Base-by-base conservation (phyloP, 2,329 filamentous ascomycete genomes). In the Orbilia blumenaviensis region DNA sequence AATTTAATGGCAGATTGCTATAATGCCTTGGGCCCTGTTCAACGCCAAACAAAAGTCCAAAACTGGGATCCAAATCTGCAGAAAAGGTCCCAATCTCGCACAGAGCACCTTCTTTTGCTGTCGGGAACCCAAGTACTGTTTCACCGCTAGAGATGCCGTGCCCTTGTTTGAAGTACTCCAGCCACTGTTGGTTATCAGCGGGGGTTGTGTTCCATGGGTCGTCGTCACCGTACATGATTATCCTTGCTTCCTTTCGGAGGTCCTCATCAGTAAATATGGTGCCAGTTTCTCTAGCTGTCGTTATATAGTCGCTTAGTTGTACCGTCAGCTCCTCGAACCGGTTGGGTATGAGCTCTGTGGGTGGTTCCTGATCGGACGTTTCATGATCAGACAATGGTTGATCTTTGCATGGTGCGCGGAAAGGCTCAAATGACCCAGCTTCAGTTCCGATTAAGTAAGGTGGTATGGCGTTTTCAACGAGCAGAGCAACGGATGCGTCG, bases 401-500 rank as follows among this genome's bases (percentile, higher is more conserved):
- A 87, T 87, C 27, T 86, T 84, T 44, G 84, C 83, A 42, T 84
- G 81, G 14, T 84, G 83, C 42, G 86, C 84, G 18, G 83, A 84
- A 41, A 89, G 84, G 72, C 88, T 88, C 73, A 0, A 78, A 74
- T 2, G 77, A 79, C 32, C 66, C 48, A 0, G 78, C 78, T 38
- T 82, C 81, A 0, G 58, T 44, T 79, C 81, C 81, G 81, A 83
- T 83, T 86, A 84, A 85, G 89, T 87, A 90, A 58, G 88, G 88
- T 64, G 88, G 89, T 71, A 90, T 89, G 52, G 88, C 88, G 80
- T 90, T 90, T 82, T 90, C 88, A 79, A 90, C 86, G 84, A 89
- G 86, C 77, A 88, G 85, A 78, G 89, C 83, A 44, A 90, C 86
- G 36, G 87, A 86, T 27, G 84, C 83, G 66, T 90, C 88, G 77